Conservation (phyloP, 768 basidiomycete species). For the Lentinula edodes region DNA sequence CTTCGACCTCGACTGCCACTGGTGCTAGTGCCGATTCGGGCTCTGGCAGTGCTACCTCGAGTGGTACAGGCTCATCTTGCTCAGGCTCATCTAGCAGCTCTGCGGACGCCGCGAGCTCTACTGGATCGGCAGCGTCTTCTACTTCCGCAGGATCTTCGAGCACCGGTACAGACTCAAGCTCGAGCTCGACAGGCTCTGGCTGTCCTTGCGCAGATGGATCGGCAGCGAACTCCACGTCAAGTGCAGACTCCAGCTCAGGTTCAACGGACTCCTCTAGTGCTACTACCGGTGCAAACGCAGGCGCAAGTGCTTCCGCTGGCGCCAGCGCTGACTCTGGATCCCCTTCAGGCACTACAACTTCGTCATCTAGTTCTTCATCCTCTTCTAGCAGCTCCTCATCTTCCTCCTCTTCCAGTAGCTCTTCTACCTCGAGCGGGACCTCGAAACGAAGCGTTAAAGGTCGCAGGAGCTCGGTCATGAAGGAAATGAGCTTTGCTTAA, state of each 20-base stretch:
- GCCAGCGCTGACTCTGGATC: not conserved
- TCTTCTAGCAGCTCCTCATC: not conserved
- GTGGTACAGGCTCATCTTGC: not conserved
- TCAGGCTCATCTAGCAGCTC: not conserved
- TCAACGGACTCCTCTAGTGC: not conserved
- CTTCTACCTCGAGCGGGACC: not conserved
- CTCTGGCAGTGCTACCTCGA: not conserved
- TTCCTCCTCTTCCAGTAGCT: not conserved
- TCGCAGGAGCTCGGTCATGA: not conserved
- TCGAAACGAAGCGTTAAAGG: not conserved
- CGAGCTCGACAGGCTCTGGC: not conserved
- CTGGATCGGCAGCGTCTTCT: not conserved
- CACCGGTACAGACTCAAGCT: not conserved
- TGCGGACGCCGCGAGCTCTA: not conserved
- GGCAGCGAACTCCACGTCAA: not conserved
- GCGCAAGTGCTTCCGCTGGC: not conserved
- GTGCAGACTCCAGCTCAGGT: too few species aligned
- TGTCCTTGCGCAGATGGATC: not conserved
- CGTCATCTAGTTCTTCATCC: not conserved
- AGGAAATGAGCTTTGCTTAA: not conserved
- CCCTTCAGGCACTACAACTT: not conserved
- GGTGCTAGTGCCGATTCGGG: not conserved
- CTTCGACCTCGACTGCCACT: not conserved
- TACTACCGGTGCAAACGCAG: not conserved
- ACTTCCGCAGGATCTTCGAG: not conserved